A percentile compares a stretch with the other conserved stretches of the same genome.
These are phyloP conservation scores for Puya raimondii DNA, from an alignment of 176 grass and related monocot genomes.

Conservation along the genomic window DNA sequence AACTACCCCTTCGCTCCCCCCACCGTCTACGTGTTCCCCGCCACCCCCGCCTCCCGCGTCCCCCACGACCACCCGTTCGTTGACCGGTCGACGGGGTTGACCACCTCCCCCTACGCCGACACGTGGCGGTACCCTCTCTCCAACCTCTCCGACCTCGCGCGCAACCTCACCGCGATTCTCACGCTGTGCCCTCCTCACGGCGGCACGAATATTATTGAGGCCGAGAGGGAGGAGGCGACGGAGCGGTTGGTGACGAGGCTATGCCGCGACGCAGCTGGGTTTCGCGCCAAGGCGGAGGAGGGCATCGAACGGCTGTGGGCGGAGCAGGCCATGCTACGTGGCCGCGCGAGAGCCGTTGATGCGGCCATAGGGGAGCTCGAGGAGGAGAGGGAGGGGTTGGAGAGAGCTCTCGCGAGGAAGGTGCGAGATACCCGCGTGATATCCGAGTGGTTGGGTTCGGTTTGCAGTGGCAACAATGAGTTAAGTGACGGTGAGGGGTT, in stretches of 20 bases:
- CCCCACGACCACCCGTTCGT: conserved; percentile 31
- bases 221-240: conserved; percentile 4
- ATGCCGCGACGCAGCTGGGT: neutral
- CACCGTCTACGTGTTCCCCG: conserved; percentile 16
- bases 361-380: conserved; percentile 10
- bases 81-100: conserved; percentile 15
- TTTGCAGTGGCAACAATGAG: neutral
- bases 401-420: conserved; percentile 9
- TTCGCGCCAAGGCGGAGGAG: neutral
- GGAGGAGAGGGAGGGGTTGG: conserved; percentile 19
- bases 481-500: neutral
- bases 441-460: conserved; percentile 5
- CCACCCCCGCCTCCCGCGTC: neutral
- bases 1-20: conserved; percentile 17
- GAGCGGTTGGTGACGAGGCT: neutral
- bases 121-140: conserved; percentile 21
- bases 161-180: conserved; percentile 1
- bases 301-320: neutral
- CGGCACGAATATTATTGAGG: neutral
- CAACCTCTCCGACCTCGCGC: conserved; percentile 10
- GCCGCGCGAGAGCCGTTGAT: conserved; percentile 5
- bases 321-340: neutral
- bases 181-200: neutral
- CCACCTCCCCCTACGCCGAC: conserved; percentile 13
- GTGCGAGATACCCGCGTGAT: conserved; percentile 8